Evolutionary conservation across 2,329 filamentous ascomycete genomes (phyloP), one percentile per base, ranked within the genome.

Genomic region (Clarireedia hainanense): DNA sequence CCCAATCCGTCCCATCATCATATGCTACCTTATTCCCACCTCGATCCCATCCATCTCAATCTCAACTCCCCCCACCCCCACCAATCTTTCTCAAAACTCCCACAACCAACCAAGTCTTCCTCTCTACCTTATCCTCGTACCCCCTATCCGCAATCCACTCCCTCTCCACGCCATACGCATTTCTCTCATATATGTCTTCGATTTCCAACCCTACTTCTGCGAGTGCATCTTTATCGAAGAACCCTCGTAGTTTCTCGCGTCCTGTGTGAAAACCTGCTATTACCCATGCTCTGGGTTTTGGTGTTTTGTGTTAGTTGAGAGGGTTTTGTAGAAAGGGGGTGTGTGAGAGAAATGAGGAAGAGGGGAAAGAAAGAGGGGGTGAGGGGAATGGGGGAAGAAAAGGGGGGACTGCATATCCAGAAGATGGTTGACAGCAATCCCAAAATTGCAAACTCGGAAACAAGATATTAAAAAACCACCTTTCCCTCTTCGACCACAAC

Each of bases 211-310:
- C 79, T 17, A 71, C 74, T 50, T 71, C 69, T 0, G 63, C 68
- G 47, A 86, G 73, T 12, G 71, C 73, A 6, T 62, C 67, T 4
- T 61, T 65, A 36, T 76, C 78, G 65, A 86, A 89, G 71, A 90
- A 90, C 0, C 71, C 75, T n/a, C 75, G 75, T 73, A 89, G 76
- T 67, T 83, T 84, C 20, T 74, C 74, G 37, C 86, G 74, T 0
- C 86, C 86, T 0, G 86, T 88, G 65, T 90, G 86, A 62, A 90
- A 88, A 0, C 84, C 86, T 1, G 80, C 85, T 6, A 89, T 75
- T n/a, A 85, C 79, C 71, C 84, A 82, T 50, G 83, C 78, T 36
- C 52, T 54, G 34, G 15, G 7, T 53, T 52, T 42, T 34, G 42
- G 17, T 12, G 36, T 36, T 7, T 34, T 34, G 34, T 24, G 26